Conservation (phyloP, 2,329 filamentous ascomycete species). For the Fusarium anguioides region DNA sequence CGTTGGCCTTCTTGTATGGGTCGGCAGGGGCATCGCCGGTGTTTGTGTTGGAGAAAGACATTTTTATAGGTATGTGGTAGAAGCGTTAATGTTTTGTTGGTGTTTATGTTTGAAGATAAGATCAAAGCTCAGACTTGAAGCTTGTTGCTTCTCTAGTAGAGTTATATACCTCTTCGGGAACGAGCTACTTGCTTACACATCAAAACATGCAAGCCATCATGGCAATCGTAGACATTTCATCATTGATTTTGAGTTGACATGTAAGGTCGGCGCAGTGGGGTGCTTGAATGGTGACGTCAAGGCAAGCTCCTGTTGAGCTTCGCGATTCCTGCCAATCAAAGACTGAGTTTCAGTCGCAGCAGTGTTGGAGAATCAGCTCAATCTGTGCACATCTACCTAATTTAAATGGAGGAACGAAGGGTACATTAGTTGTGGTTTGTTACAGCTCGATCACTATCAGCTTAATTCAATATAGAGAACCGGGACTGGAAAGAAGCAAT, state of each 20-base stretch:
- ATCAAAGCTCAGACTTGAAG: conserved; percentile 4
- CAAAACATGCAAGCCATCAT: conserved; percentile 31
- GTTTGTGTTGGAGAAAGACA: conserved; percentile 63
- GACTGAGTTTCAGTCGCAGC: neutral
- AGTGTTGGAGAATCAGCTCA: neutral
- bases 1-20: conserved; percentile 82
- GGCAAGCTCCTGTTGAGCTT: conserved; percentile 10
- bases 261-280: conserved; percentile 14
- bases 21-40: conserved; percentile 74
- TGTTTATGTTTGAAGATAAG: conserved; percentile 24
- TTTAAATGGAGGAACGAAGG: too few relatives aligned
- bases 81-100: conserved; percentile 5
- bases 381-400: too few relatives aligned
- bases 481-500: too few relatives aligned
- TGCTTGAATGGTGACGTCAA: conserved; percentile 37
- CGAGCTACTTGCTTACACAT: conserved; percentile 23
- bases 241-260: conserved; percentile 38
- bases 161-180: conserved; percentile 33
- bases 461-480: neutral
- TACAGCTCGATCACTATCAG: neutral
- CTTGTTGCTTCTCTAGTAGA: conserved; percentile 7
- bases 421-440: neutral
- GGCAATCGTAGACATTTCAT: conserved; percentile 45
- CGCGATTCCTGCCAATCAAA: conserved; percentile 17
- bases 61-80: conserved; percentile 43